Conservation (phyloP, 225 moss, liverwort and hornwort species). For the Sphagnum tenellum region DNA sequence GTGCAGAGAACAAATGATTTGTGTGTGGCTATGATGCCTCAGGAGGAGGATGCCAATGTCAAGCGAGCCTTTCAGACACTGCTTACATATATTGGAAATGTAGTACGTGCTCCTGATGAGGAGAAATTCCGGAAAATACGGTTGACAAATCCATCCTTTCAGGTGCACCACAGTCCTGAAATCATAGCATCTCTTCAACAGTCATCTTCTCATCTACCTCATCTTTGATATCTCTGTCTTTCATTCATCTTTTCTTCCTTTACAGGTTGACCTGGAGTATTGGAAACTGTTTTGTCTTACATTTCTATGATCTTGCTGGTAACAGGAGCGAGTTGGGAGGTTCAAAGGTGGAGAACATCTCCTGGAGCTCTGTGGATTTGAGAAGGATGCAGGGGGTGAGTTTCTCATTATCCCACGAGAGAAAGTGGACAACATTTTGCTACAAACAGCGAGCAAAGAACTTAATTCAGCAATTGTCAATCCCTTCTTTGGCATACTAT, state of each 20-base stretch:
- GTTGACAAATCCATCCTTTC: slow-evolving; percentile 80
- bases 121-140: slow-evolving; percentile 95
- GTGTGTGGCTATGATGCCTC: neutral
- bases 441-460: slow-evolving; percentile 78
- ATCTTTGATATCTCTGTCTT: neutral
- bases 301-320: neutral
- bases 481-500: slow-evolving; percentile 91
- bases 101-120: slow-evolving; percentile 67
- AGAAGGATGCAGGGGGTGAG: slow-evolving; percentile 54
- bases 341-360: slow-evolving; percentile 70
- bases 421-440: slow-evolving; percentile 57
- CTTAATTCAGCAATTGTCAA: slow-evolving; percentile 83
- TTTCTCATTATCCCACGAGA: slow-evolving; percentile 58
- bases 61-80: slow-evolving; percentile 87
- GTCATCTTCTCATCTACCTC: neutral
- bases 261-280: neutral
- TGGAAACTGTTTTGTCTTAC: too few species aligned
- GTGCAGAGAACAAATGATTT: neutral
- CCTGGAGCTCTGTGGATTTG: slow-evolving; percentile 78
- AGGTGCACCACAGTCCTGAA: slow-evolving; percentile 28
- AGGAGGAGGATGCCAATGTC: slow-evolving; percentile 86
- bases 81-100: slow-evolving; percentile 87
- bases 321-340: slow-evolving; percentile 90
- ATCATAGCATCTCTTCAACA: too few species aligned
- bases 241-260: neutral